Conservation (phyloP, 306 rosid genomes). For the Hippophae gyantsensis region DNA sequence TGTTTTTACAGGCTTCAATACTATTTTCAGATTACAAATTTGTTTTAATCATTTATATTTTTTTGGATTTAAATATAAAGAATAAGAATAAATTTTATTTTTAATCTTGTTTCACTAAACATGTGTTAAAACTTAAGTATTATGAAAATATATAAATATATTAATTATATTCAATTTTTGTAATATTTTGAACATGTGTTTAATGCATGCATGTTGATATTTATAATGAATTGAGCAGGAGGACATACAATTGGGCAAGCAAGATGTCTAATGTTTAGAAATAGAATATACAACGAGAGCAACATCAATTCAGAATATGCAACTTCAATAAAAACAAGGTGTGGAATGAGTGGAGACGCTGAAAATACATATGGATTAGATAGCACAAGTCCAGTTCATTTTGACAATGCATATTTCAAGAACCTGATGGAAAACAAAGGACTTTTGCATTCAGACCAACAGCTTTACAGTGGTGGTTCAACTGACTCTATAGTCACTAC, state of each 20-base stretch:
- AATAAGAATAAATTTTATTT: no score
- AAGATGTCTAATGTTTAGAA: conserved; percentile 12
- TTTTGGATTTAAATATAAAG: no score
- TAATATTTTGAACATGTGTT: no score
- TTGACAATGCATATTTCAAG: conserved; percentile 22
- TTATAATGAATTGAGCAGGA: conserved; percentile 4
- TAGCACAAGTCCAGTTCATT: neutral
- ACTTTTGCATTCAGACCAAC: conserved; percentile 27
- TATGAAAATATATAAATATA: no score
- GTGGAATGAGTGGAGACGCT: conserved; percentile 13
- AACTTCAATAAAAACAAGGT: neutral
- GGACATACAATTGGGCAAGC: conserved; percentile 31
- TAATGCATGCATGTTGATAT: no score
- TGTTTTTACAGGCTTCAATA: no score
- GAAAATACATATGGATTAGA: conserved; percentile 15
- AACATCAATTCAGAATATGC: conserved; percentile 18
- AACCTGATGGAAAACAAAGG: conserved; percentile 19
- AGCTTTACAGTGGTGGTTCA: conserved; percentile 16
- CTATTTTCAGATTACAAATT: no score
- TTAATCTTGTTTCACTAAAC: no score
- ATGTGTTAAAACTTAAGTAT: no score
- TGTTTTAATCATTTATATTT: no score
- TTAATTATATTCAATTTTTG: no score
- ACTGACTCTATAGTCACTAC: conserved; percentile 16
- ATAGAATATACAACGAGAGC: conserved; percentile 20